Evolutionary conservation across 208 protist genomes (phyloP), one percentile per base, ranked within the genome.

Genomic region (Phytomonas sp.): DNA sequence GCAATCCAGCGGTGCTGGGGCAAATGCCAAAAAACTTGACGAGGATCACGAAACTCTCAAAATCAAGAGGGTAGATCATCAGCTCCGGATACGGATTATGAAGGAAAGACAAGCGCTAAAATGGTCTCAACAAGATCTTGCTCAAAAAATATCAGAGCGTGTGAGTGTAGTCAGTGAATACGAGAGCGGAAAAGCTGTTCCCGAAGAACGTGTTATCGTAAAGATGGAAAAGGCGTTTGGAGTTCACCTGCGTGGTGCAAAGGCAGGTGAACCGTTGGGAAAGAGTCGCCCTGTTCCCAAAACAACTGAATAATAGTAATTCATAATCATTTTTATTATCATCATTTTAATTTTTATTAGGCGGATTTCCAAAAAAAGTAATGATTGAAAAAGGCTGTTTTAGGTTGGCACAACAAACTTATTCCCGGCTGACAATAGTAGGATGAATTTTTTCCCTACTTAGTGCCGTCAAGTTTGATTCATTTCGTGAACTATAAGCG

Each of bases 211-310:
- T 31, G 80, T 98, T 30, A 71, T 98, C 31, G 74, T 91, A 17
- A 97, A 97, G 81, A 95, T 98, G 82, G 96, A 98, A 73, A 93
- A 93, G 71, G 95, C 92, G 0, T 81, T 98, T 31, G 91, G 92
- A 28, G 34, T 98, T 29, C 87, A 97, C 62, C 79, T 98, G 13
- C 90, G 94, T 37, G 96, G 96, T n/a, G 92, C 87, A 51, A 94
- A 85, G 77, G 92, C 87, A 13, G 89, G 89, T 4, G 68, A 95
- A 72, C 87, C 85, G 28, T 84, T 91, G 76, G 84, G 85, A 15
- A 85, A 87, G 69, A 70, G 46, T 26, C 79, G 87, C 36, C 82
- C 86, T 26, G 76, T 77, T 11, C 83, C 82, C 26, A 90, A 88
- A 76, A 78, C 82, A 32, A 78, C 79, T 62, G 83, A 92, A 34